Evolutionary conservation across 2,329 filamentous ascomycete genomes (phyloP).

Genomic region (Aspergillus sp.): DNA sequence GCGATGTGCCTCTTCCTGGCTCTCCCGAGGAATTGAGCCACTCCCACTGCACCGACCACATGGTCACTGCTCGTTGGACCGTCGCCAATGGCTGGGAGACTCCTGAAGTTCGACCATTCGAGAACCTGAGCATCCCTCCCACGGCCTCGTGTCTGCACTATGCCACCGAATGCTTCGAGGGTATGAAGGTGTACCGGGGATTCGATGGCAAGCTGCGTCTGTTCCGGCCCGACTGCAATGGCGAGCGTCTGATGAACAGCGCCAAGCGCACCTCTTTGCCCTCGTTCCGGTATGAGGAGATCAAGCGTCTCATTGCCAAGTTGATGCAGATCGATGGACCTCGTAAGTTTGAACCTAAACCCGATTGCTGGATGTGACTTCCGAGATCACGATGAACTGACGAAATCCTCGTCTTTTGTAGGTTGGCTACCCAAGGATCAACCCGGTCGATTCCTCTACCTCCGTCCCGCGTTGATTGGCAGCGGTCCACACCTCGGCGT

Average conservation of each 20-base stretch:
- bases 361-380: background rate
- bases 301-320: slow-evolving; percentile 71
- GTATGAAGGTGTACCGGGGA: slow-evolving; percentile 71
- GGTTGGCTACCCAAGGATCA: slow-evolving; percentile 72
- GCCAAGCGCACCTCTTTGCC: slow-evolving; percentile 71
- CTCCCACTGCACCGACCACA: slow-evolving; percentile 73
- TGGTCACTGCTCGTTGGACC: slow-evolving; percentile 75
- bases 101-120: slow-evolving; percentile 75
- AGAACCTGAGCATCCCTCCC: slow-evolving; percentile 74
- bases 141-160: slow-evolving; percentile 83
- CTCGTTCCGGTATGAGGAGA: slow-evolving; percentile 67
- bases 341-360: slow-evolving; percentile 47
- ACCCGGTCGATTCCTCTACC: slow-evolving; percentile 73
- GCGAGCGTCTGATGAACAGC: slow-evolving; percentile 60
- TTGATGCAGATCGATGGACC: slow-evolving; percentile 67
- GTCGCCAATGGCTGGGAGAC: slow-evolving; percentile 67
- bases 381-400: background rate
- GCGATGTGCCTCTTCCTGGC: slow-evolving; percentile 39
- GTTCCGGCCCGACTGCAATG: slow-evolving; percentile 76
- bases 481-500: slow-evolving; percentile 80
- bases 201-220: slow-evolving; percentile 71
- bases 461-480: slow-evolving; percentile 84
- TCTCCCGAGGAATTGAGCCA: slow-evolving; percentile 44
- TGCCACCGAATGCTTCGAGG: slow-evolving; percentile 89
- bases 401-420: background rate